Evolutionary conservation across 306 rosid genomes (phyloP).

Genomic region (Gynostemma pentaphyllum): DNA sequence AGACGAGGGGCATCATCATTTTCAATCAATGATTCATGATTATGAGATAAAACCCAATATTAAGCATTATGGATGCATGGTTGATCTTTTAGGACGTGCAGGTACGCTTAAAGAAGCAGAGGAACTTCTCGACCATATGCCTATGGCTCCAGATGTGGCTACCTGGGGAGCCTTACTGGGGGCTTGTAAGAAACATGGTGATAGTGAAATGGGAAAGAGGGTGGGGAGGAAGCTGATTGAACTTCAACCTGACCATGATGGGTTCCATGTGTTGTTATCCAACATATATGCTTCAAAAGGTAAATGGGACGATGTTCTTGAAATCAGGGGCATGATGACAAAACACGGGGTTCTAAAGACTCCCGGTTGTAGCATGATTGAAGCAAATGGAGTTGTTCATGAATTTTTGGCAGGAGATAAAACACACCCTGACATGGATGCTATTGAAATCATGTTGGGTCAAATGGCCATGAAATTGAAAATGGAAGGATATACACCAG

Average conservation of each 20-base stretch:
- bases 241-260: conserved; percentile 74
- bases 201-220: conserved; percentile 62
- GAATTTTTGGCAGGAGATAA: conserved; percentile 71
- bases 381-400: conserved; percentile 58
- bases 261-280: conserved; percentile 60
- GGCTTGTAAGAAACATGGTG: conserved; percentile 59
- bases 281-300: conserved; percentile 79
- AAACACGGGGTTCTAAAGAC: conserved; percentile 57
- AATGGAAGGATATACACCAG: conserved; percentile 62
- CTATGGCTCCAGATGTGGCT: conserved; percentile 61
- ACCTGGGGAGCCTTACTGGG: conserved; percentile 90
- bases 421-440: conserved; percentile 43
- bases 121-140: conserved; percentile 59
- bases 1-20: conserved; percentile 55
- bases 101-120: conserved; percentile 80
- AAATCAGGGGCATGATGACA: conserved; percentile 51
- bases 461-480: conserved; percentile 49
- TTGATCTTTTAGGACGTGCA: conserved; percentile 78
- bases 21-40: conserved; percentile 44
- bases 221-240: conserved; percentile 62
- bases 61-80: conserved; percentile 81
- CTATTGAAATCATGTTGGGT: conserved; percentile 53
- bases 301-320: conserved; percentile 57
- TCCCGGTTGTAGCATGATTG: conserved; percentile 75
- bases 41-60: conserved; percentile 59